Percentiles rank a stretch among this genome's conserved stretches.
Evolutionary conservation across 2,329 filamentous ascomycete species (phyloP).

Genomic region (Aspergillus transmontanensis): DNA sequence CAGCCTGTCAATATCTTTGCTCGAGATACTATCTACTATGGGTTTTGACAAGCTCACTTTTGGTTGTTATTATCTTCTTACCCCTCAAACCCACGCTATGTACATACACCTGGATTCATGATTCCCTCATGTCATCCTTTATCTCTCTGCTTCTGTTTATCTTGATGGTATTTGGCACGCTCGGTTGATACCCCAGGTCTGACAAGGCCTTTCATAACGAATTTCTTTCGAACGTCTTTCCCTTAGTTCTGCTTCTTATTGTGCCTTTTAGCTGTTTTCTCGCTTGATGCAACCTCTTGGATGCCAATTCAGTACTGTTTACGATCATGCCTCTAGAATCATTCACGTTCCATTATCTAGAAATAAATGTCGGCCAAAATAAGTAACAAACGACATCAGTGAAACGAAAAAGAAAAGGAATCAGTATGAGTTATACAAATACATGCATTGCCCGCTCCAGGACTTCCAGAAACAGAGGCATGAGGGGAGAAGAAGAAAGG

Average conservation of each 20-base stretch:
- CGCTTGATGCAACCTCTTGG: not conserved
- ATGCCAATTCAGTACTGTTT: not conserved
- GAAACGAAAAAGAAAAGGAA: conserved; percentile 22
- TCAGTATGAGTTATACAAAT: conserved; percentile 37
- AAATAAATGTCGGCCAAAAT: conserved; percentile 27
- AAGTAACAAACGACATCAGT: conserved; percentile 22
- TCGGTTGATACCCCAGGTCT: not conserved
- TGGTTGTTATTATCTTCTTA: not conserved
- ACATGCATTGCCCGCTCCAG: conserved; percentile 36
- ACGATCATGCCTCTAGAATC: conserved; percentile 8
- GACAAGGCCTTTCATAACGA: not conserved
- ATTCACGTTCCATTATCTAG: conserved; percentile 33
- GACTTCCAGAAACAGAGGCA: conserved; percentile 27
- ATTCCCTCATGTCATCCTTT: not conserved
- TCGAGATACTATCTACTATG: not conserved
- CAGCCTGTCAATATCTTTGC: not conserved
- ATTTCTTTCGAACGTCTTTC: not conserved
- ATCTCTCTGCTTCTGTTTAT: not conserved
- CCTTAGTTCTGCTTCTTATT: not conserved
- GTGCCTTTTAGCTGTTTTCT: not conserved
- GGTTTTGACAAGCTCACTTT: not conserved
- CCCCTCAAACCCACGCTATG: not conserved
- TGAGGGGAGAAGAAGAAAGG: conserved; percentile 20
- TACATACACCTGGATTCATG: not conserved
- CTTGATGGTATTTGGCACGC: not conserved